Conservation (phyloP, 148 eudicot species). For the Drosera capensis region DNA sequence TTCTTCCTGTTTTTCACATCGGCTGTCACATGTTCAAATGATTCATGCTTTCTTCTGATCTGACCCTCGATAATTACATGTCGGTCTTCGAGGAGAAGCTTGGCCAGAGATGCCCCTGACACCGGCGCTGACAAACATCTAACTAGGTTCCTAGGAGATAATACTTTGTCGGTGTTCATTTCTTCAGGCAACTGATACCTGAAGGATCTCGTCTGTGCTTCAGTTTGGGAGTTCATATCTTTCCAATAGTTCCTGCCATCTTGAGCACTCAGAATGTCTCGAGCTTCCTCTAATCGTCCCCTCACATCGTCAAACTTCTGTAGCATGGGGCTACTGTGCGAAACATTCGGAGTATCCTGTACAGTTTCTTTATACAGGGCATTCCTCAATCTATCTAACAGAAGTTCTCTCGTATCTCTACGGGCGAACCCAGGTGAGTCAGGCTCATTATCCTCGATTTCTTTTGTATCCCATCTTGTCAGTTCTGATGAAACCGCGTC, state of each 20-base stretch:
- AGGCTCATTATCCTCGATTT: slow-evolving; percentile 28
- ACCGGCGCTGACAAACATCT: slow-evolving; percentile 92
- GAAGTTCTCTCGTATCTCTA: slow-evolving; percentile 34
- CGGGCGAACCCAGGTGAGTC: slow-evolving; percentile 50
- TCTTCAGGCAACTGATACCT: slow-evolving; percentile 23
- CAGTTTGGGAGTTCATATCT: slow-evolving; percentile 23
- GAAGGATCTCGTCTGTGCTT: slow-evolving; percentile 37
- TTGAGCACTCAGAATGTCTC: slow-evolving; percentile 25
- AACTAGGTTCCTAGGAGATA: slow-evolving; percentile 56
- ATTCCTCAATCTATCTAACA: slow-evolving; percentile 56
- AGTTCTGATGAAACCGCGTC: slow-evolving; percentile 64
- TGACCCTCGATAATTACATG: slow-evolving; percentile 65
- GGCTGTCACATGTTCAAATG: slow-evolving; percentile 18
- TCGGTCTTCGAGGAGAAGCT: slow-evolving; percentile 88
- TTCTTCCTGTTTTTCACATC: slow-evolving; percentile 41
- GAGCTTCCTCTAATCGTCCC: slow-evolving; percentile 23
- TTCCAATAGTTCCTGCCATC: slow-evolving; percentile 19
- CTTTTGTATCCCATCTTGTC: slow-evolving; percentile 61
- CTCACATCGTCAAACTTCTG: slow-evolving; percentile 20
- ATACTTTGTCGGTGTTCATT: slow-evolving; percentile 21
- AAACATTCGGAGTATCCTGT: slow-evolving; percentile 12
- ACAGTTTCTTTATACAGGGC: slow-evolving; percentile 37
- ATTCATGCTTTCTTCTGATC: slow-evolving; percentile 79
- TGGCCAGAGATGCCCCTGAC: slow-evolving; percentile 80
- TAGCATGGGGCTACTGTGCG: slow-evolving; percentile 17